Evolutionary conservation across 306 rosid species (phyloP).

Genomic region (Fagus sylvatica): DNA sequence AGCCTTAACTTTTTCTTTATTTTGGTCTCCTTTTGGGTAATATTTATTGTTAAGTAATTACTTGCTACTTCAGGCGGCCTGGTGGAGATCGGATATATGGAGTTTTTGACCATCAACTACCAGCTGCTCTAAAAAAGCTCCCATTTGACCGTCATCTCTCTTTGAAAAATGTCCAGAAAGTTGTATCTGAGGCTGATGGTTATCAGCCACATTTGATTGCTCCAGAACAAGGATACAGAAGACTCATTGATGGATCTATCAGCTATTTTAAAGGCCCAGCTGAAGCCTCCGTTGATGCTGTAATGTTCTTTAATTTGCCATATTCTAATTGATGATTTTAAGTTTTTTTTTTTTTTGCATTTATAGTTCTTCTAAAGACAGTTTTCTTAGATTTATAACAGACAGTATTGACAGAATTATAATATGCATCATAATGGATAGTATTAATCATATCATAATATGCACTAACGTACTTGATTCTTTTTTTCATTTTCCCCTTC

Average conservation of each 20-base stretch:
- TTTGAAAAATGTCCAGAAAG: constrained; percentile 82
- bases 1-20: background rate
- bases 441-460: background rate
- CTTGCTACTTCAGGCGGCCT: constrained; percentile 68
- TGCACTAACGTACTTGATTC: background rate
- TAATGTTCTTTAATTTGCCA: constrained; percentile 39
- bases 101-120: constrained; percentile 93
- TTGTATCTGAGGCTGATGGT: constrained; percentile 97
- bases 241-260: constrained; percentile 94
- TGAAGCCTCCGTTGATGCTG: constrained; percentile 99
- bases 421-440: constrained; percentile 3
- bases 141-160: constrained; percentile 96
- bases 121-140: constrained; percentile 93
- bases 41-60: constrained; percentile 12
- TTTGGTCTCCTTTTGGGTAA: constrained; percentile 7
- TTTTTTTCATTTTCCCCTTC: background rate
- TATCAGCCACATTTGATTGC: constrained; percentile 99
- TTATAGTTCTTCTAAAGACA: background rate
- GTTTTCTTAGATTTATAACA: background rate
- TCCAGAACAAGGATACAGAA: constrained; percentile 98
- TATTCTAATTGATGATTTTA: background rate
- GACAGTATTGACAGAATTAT: background rate
- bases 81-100: constrained; percentile 98
- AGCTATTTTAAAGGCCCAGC: constrained; percentile 98
- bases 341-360: background rate